phyloP scores from a whole-genome alignment of 805 yeast genomes.

The Komagataella populi region DNA sequence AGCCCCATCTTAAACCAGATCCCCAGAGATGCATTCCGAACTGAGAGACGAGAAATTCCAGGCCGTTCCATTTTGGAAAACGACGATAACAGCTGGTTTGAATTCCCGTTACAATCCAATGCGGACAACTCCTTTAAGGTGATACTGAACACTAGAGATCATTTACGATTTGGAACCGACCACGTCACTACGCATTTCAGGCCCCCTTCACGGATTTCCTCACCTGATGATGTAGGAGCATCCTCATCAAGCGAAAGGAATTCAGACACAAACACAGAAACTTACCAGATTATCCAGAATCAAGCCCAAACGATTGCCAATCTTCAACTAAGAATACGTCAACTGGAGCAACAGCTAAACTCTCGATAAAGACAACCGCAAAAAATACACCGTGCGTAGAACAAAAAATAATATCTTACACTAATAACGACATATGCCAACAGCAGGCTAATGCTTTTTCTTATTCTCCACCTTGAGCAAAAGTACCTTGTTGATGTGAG shows the following conservation, averaged over 20 bases:
- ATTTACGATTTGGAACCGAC: background rate
- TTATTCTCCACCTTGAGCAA: constrained; percentile 64
- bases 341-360: background rate
- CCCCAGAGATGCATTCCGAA: background rate
- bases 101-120: background rate
- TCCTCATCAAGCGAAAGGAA: background rate
- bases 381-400: background rate
- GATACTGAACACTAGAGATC: background rate
- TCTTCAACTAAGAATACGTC: background rate
- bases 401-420: background rate
- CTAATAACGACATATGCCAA: background rate
- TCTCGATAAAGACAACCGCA: background rate
- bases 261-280: background rate
- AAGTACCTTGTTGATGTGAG: constrained; percentile 78
- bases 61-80: background rate
- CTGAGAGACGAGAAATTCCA: background rate
- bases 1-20: background rate
- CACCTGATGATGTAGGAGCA: background rate
- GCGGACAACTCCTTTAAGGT: background rate
- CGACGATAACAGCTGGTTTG: background rate
- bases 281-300: background rate
- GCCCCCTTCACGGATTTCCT: background rate
- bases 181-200: background rate
- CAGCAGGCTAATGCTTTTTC: constrained; percentile 13
- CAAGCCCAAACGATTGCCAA: constrained; percentile 1